phyloP scores from a whole-genome alignment of 2,329 filamentous ascomycete genomes.

The Truncatella angustata region DNA sequence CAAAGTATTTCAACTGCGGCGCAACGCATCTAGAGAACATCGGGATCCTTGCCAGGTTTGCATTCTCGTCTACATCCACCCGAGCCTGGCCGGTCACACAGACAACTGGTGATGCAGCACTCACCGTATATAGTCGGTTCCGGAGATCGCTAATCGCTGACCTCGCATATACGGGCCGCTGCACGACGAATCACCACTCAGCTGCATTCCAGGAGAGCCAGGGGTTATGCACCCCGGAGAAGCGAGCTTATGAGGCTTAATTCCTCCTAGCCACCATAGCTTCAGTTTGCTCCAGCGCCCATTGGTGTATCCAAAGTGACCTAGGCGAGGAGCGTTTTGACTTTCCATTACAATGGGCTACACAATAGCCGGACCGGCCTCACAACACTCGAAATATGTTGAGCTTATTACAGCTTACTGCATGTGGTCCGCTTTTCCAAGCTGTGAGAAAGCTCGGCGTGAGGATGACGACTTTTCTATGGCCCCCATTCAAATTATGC shows the following conservation, averaged over 20 bases:
- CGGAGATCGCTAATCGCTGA: slow-evolving; percentile 6
- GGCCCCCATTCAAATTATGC: too few species aligned
- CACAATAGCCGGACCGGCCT: neutral
- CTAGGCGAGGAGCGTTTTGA: neutral
- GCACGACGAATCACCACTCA: slow-evolving; percentile 6
- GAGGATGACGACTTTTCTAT: too few species aligned
- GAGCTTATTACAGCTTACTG: too few species aligned
- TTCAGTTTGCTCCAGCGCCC: neutral
- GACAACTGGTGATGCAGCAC: neutral
- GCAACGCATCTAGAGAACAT: neutral
- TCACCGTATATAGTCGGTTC: slow-evolving; percentile 2
- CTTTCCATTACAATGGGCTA: too few species aligned
- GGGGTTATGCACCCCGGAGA: slow-evolving; percentile 6
- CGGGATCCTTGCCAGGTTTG: neutral
- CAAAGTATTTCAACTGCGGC: neutral
- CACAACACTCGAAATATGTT: neutral
- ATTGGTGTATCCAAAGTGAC: neutral
- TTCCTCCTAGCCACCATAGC: neutral
- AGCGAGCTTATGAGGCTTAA: neutral
- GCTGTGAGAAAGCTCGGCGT: too few species aligned
- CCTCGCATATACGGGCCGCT: slow-evolving; percentile 9
- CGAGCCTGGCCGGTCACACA: neutral
- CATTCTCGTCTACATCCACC: neutral
- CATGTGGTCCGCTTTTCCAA: too few species aligned
- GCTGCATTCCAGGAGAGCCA: neutral